A percentile compares a stretch with the other conserved stretches of the same genome.
Evolutionary conservation across 495 filamentous ascomycete genomes (phyloP).

Genomic region (Aspergillus asperescens): DNA sequence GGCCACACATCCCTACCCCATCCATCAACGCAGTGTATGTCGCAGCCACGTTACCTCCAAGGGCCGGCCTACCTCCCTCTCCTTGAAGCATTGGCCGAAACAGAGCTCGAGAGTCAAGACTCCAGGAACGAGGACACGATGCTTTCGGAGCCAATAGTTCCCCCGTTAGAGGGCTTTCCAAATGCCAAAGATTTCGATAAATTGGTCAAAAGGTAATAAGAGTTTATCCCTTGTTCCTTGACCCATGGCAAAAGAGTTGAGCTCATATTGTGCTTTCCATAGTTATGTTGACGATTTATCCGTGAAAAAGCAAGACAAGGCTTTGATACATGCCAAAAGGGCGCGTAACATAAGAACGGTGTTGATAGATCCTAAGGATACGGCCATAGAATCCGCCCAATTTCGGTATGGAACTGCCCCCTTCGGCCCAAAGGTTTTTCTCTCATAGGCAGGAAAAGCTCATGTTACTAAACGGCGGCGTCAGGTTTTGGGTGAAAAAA

Average conservation of each 20-base stretch:
- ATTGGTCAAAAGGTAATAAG: constrained; percentile 46
- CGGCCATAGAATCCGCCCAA: constrained; percentile 54
- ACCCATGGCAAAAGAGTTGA: neutral
- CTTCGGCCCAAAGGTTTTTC: neutral
- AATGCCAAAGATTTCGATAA: constrained; percentile 49
- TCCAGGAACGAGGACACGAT: constrained; percentile 39
- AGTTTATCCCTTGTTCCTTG: neutral
- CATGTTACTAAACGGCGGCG: constrained; percentile 10
- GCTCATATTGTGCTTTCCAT: neutral
- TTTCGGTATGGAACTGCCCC: constrained; percentile 39
- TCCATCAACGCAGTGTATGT: constrained; percentile 30
- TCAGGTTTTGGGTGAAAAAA: constrained; percentile 57
- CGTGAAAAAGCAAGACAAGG: constrained; percentile 56
- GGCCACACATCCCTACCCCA: constrained; percentile 33
- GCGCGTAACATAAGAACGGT: constrained; percentile 52
- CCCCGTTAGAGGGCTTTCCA: constrained; percentile 47
- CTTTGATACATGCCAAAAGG: constrained; percentile 50
- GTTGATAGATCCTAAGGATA: constrained; percentile 51
- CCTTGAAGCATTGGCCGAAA: constrained; percentile 31
- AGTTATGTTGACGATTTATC: constrained; percentile 51
- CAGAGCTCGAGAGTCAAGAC: constrained; percentile 43
- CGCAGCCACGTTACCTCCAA: constrained; percentile 34
- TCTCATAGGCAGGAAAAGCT: neutral
- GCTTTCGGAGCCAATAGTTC: constrained; percentile 42
- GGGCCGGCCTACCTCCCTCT: constrained; percentile 33